phyloP scores from a whole-genome alignment of 768 basidiomycete genomes.

The Tricholoma terreum region DNA sequence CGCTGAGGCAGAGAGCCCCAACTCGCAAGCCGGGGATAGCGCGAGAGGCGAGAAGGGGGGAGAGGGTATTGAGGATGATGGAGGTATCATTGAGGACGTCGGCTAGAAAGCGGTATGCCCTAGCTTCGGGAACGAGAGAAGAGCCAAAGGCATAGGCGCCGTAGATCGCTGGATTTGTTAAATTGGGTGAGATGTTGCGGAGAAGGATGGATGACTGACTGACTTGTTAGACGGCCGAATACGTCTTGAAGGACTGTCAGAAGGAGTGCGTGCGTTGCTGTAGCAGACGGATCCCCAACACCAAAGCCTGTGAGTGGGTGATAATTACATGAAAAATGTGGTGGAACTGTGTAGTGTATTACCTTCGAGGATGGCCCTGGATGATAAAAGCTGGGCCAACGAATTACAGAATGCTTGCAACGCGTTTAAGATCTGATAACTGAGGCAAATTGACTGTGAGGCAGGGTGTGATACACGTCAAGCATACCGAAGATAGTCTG shows the following conservation, averaged over 20 bases:
- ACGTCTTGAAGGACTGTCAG: slow-evolving; percentile 65
- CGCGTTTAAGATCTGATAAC: slow-evolving; percentile 66
- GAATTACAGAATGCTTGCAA: slow-evolving; percentile 72
- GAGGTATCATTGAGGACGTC: slow-evolving; percentile 65
- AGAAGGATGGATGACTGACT: slow-evolving; percentile 16
- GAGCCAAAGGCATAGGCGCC: slow-evolving; percentile 62
- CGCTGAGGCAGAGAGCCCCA: slow-evolving; percentile 53
- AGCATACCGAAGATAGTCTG: slow-evolving; percentile 56
- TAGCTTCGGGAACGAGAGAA: slow-evolving; percentile 65
- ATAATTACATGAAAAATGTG: background rate
- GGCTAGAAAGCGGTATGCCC: slow-evolving; percentile 64
- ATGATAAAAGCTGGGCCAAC: slow-evolving; percentile 58
- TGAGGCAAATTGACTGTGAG: slow-evolving; percentile 22
- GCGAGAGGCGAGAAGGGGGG: slow-evolving; percentile 47
- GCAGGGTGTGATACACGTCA: background rate
- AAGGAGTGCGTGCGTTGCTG: slow-evolving; percentile 62
- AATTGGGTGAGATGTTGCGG: background rate
- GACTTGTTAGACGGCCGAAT: slow-evolving; percentile 62
- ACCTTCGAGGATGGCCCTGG: slow-evolving; percentile 69
- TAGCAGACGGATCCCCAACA: slow-evolving; percentile 65
- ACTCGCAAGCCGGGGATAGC: slow-evolving; percentile 41
- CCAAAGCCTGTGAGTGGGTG: slow-evolving; percentile 47
- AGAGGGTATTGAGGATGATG: slow-evolving; percentile 56
- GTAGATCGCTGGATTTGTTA: slow-evolving; percentile 47
- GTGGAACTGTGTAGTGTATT: background rate